These are phyloP conservation scores for Phytophthora syringae DNA, from an alignment of 352 stramenopile genomes.

Conservation along the genomic window DNA sequence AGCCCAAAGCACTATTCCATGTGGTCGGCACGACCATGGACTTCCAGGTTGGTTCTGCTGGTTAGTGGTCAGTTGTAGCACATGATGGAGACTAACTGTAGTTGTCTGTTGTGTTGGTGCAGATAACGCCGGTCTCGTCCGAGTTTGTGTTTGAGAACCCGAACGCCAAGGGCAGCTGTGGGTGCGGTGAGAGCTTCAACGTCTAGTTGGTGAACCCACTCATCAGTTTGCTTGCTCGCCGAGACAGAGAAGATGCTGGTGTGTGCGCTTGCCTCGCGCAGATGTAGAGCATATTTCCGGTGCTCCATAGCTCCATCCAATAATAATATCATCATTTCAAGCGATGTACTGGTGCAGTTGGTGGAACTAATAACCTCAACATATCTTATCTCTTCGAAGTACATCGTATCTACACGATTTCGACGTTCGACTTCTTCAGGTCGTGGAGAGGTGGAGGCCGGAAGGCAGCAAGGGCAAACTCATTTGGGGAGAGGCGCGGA, in stretches of 20 bases:
- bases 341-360: constrained; percentile 7
- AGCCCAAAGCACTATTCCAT: constrained; percentile 99
- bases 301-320: constrained; percentile 24
- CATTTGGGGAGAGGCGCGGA: constrained; percentile 49
- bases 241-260: constrained; percentile 19
- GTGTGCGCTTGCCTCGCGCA: constrained; percentile 8
- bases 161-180: constrained; percentile 99
- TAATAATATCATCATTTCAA: constrained; percentile 51
- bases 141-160: constrained; percentile 99
- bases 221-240: constrained; percentile 3
- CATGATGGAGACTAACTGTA: neutral
- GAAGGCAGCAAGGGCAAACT: constrained; percentile 65
- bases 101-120: constrained; percentile 1
- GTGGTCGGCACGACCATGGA: constrained; percentile 99
- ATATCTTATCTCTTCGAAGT: neutral
- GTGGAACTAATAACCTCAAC: neutral
- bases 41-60: constrained; percentile 72
- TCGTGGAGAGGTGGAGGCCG: constrained; percentile 57
- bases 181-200: constrained; percentile 99
- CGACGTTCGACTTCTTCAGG: constrained; percentile 72
- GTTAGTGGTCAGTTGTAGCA: neutral
- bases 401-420: constrained; percentile 75
- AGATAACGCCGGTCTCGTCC: constrained; percentile 96
- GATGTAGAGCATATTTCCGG: constrained; percentile 20
- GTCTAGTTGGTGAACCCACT: constrained; percentile 73